A percentile compares a stretch with the other conserved stretches of the same genome.
Evolutionary conservation across 2,329 filamentous ascomycete species (phyloP).

Genomic region (Clarireedia paspali): DNA sequence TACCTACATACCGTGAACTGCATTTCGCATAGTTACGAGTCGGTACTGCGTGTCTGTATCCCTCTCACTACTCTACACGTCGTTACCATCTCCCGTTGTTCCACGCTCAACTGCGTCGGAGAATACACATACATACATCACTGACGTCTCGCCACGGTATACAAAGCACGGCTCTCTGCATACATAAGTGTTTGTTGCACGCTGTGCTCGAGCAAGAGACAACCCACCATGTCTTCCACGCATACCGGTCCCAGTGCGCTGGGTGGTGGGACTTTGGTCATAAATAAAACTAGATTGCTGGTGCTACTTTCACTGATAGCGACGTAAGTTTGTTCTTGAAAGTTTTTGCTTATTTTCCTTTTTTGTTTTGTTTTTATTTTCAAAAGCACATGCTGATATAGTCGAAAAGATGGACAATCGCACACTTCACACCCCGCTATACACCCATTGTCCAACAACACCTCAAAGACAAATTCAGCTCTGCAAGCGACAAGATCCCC

Average conservation of each 20-base stretch:
- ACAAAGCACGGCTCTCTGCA: neutral
- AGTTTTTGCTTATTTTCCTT: neutral
- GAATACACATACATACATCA: too few relatives aligned
- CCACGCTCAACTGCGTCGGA: too few relatives aligned
- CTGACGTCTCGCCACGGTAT: neutral
- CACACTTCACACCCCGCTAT: conserved; percentile 37
- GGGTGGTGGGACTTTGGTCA: conserved; percentile 18
- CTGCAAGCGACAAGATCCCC: conserved; percentile 24
- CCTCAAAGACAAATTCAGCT: conserved; percentile 20
- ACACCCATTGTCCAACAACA: conserved; percentile 35
- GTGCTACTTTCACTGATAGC: conserved; percentile 20
- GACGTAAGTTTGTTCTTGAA: conserved; percentile 18
- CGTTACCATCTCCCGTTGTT: neutral
- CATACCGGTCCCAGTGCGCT: conserved; percentile 8
- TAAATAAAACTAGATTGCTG: conserved; percentile 21
- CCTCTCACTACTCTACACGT: neutral
- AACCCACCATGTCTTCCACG: neutral
- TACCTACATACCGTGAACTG: too few relatives aligned
- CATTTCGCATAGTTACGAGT: too few relatives aligned
- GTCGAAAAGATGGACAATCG: conserved; percentile 39
- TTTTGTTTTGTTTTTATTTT: neutral
- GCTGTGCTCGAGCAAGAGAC: too few relatives aligned
- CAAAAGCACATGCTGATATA: neutral
- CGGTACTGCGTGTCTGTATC: neutral
- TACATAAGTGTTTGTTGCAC: neutral